phyloP scores from a whole-genome alignment of 139 green algal species.

The Mychonastes homosphaera region DNA sequence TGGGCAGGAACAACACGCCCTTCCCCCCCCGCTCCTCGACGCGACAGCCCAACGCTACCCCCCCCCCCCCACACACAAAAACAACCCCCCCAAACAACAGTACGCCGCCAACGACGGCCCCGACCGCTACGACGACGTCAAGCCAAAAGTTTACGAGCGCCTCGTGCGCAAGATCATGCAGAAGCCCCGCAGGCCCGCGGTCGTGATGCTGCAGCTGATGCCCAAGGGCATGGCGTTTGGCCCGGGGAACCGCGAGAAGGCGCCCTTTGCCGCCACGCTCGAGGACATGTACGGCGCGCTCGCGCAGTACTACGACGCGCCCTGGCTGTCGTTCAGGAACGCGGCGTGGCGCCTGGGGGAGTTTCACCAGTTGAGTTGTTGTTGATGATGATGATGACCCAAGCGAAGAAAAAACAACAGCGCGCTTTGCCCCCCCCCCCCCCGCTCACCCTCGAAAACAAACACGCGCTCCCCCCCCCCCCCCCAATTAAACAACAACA shows the following conservation, averaged over 20 bases:
- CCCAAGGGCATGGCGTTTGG: conserved; percentile 22
- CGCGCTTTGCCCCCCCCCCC: too few species aligned
- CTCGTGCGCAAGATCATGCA: conserved; percentile 15
- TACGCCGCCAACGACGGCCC: conserved; percentile 19
- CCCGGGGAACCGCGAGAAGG: conserved; percentile 15
- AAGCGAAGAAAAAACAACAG: neutral
- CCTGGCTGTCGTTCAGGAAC: conserved; percentile 24
- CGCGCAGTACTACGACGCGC: conserved; percentile 33
- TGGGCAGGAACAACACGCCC: too few species aligned
- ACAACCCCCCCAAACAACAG: too few species aligned
- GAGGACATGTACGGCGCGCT: conserved; percentile 23
- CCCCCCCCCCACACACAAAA: too few species aligned
- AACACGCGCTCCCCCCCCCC: too few species aligned
- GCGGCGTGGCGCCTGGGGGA: conserved; percentile 22
- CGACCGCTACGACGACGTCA: conserved; percentile 16
- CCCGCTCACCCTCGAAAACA: too few species aligned
- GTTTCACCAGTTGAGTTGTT: neutral
- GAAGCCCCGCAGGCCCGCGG: conserved; percentile 13
- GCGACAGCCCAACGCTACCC: too few species aligned
- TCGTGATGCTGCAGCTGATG: conserved; percentile 21
- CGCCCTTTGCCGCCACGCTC: conserved; percentile 15
- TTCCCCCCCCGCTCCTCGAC: too few species aligned
- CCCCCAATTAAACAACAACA: neutral
- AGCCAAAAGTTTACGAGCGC: conserved; percentile 23
- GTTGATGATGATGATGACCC: neutral